Percentiles rank a stretch among this genome's conserved stretches.
Evolutionary conservation across 306 rosid species (phyloP).

Genomic region (Herpetospermum pedunculosum): DNA sequence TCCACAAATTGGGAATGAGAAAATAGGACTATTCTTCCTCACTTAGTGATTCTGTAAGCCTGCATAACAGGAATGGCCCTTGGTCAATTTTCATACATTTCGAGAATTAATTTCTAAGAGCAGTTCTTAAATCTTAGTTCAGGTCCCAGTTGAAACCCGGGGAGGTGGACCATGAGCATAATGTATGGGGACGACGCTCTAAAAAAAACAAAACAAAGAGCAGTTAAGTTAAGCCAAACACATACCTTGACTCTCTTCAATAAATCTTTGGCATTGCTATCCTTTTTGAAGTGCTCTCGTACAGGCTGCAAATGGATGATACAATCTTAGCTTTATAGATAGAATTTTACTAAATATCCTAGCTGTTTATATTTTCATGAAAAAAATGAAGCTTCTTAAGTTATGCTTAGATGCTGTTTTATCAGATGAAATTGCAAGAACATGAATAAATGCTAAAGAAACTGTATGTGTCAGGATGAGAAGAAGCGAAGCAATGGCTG

Average conservation of each 20-base stretch:
- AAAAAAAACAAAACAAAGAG: too few relatives aligned
- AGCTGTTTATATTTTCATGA: neutral
- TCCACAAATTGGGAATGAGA: neutral
- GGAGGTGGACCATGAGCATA: neutral
- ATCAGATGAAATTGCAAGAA: neutral
- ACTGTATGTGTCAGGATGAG: neutral
- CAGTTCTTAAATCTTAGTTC: neutral
- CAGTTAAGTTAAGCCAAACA: neutral
- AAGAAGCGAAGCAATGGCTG: neutral
- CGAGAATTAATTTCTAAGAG: neutral
- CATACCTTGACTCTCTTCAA: conserved; percentile 64
- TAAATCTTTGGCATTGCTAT: conserved; percentile 55
- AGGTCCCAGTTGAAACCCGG: neutral
- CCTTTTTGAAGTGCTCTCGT: conserved; percentile 57
- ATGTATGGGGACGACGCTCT: too few relatives aligned
- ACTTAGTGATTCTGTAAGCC: conserved; percentile 14
- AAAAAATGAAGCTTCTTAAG: neutral
- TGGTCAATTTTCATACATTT: neutral
- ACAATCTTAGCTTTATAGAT: neutral
- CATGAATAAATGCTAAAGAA: neutral
- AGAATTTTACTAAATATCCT: neutral
- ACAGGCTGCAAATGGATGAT: conserved; percentile 49
- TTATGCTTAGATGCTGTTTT: neutral
- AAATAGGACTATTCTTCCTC: neutral
- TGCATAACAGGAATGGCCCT: neutral